Base-by-base conservation (phyloP, 768 basidiomycete genomes). In the Suillus alpinus region DNA sequence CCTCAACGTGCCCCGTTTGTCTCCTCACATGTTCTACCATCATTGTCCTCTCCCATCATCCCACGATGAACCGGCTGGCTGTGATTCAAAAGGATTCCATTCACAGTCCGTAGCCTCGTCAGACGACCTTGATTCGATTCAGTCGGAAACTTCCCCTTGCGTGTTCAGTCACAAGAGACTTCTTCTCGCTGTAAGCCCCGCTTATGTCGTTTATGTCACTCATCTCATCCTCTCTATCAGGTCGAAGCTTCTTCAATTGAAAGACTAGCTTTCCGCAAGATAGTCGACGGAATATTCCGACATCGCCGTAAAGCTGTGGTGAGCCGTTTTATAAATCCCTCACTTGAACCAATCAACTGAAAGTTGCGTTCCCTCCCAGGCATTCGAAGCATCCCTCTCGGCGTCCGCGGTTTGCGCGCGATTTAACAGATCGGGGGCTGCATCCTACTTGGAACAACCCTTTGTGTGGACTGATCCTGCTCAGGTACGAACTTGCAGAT, bases 401-500 rank as follows among this genome's bases (percentile, higher is more conserved):
- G 83, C 81, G 31, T 59, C 59, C 23, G 64, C 63, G 12, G 76
- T 79, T 52, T 75, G 79, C 56, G 63, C 64, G 32, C 79, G 78
- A 49, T 82, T 82, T 60, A 77, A 80, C 56, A 58, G 57, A 4
- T 63, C 73, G 0, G 67, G 67, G 6, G 70, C 73, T 63, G 58
- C 76, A 20, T 65, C 62, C 29, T 60, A 67, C 6, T 56, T 78
- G 34, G 82, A 83, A 57, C 69, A 66, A 47, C 71, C 76, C 6
- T 84, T 77, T 66, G 59, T 61, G 43, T 86, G 84, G 84, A 70
- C 69, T 31, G 84, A 86, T 68, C 79, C 82, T 50, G 84, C 81
- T 34, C 77, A 81, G 71, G 83, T 82, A 68, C 66, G 71, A 63
- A 49, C 44, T 26, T 29, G 56, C 52, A 59, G 14, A 20, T 60